Conservation (phyloP, 139 green algal genomes). For the Chara braunii region DNA sequence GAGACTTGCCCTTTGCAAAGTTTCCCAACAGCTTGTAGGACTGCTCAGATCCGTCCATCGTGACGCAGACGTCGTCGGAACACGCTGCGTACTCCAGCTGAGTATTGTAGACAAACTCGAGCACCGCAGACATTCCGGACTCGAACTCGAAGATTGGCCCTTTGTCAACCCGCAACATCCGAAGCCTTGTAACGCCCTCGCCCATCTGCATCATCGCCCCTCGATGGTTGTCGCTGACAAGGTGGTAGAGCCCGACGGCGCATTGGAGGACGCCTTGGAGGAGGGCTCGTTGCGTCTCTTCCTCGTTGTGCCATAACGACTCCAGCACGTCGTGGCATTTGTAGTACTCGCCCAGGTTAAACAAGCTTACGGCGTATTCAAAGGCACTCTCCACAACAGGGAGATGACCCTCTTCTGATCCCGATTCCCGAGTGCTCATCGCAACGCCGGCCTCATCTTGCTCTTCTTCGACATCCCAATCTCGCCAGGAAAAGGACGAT, state of each 20-base stretch:
- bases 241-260: slow-evolving; percentile 33
- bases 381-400: not conserved
- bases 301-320: slow-evolving; percentile 24
- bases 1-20: slow-evolving; percentile 6
- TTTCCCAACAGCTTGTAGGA: slow-evolving; percentile 28
- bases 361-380: slow-evolving; percentile 15
- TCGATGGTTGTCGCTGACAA: slow-evolving; percentile 34
- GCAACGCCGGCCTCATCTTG: not conserved
- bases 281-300: slow-evolving; percentile 22
- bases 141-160: slow-evolving; percentile 21
- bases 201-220: slow-evolving; percentile 41
- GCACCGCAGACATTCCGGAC: slow-evolving; percentile 6
- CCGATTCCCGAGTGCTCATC: not conserved
- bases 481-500: not conserved
- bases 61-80: slow-evolving; percentile 32
- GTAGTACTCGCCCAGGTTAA: slow-evolving; percentile 34
- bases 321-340: slow-evolving; percentile 37
- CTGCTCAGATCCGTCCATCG: slow-evolving; percentile 39
- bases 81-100: slow-evolving; percentile 40
- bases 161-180: not conserved
- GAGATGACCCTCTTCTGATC: too few relatives aligned
- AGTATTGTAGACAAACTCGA: slow-evolving; percentile 43
- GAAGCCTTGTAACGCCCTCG: slow-evolving; percentile 36
- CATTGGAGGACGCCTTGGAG: slow-evolving; percentile 38
- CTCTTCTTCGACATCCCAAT: not conserved